Conservation (phyloP, 169 alveolate species). For the Plasmodium vivax region DNA sequence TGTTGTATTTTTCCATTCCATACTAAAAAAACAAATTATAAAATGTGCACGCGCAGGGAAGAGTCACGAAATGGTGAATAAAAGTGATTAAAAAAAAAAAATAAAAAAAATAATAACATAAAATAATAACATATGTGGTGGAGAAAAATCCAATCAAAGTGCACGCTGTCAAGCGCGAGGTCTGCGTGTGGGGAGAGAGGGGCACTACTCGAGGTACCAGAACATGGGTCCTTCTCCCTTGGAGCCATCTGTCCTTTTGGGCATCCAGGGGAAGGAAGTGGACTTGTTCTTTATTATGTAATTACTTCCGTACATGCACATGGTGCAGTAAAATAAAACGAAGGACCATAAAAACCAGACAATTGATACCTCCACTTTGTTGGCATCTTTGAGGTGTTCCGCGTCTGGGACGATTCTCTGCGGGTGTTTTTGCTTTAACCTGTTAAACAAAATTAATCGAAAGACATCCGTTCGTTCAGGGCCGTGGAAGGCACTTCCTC, state of each 20-base stretch:
- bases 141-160: neutral
- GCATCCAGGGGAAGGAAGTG: conserved; percentile 88
- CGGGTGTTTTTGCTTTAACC: conserved; percentile 88
- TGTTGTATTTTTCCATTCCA: neutral
- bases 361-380: conserved; percentile 80
- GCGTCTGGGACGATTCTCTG: conserved; percentile 87
- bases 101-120: neutral
- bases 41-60: neutral
- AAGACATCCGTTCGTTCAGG: conserved; percentile 91
- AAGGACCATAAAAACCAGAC: conserved; percentile 86
- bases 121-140: neutral
- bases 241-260: conserved; percentile 86
- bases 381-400: conserved; percentile 84
- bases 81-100: neutral
- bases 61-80: neutral
- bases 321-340: conserved; percentile 75
- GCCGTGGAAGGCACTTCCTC: conserved; percentile 92
- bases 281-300: conserved; percentile 83
- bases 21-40: neutral
- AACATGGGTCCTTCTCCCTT: conserved; percentile 85
- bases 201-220: conserved; percentile 81
- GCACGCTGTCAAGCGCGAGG: neutral
- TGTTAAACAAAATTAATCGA: conserved; percentile 87
- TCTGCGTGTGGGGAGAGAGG: neutral
- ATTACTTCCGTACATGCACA: conserved; percentile 78